Evolutionary conservation across 2,329 filamentous ascomycete genomes (phyloP).

Genomic region (Alternaria incomplexa): DNA sequence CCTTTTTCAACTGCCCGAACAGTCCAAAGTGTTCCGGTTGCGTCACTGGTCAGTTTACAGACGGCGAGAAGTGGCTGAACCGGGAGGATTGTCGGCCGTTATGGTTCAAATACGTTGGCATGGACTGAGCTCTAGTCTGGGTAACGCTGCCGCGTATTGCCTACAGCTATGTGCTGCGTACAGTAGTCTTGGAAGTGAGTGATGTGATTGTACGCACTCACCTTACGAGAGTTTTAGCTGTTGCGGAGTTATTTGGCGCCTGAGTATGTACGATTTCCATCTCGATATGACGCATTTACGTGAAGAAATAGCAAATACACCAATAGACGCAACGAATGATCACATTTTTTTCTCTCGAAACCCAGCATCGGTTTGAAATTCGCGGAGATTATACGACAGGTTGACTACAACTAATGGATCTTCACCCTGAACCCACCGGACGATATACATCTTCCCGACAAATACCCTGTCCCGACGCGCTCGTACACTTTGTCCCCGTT

Average conservation of each 20-base stretch:
- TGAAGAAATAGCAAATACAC: slow-evolving; percentile 5
- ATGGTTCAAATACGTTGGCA: slow-evolving; percentile 95
- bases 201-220: background rate
- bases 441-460: slow-evolving; percentile 2
- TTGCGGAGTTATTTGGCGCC: background rate
- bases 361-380: background rate
- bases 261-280: background rate
- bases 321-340: slow-evolving; percentile 4
- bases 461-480: background rate
- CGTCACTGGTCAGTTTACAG: slow-evolving; percentile 83
- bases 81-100: slow-evolving; percentile 93
- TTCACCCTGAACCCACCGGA: background rate
- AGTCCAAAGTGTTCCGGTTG: slow-evolving; percentile 92
- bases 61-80: slow-evolving; percentile 83
- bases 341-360: background rate
- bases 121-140: slow-evolving; percentile 59
- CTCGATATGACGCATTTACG: background rate
- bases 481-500: background rate
- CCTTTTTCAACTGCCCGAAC: slow-evolving; percentile 98
- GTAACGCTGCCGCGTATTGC: background rate
- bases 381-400: background rate
- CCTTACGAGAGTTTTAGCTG: too few relatives aligned
- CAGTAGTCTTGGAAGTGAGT: background rate
- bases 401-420: background rate
- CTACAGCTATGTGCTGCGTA: background rate